phyloP scores from a whole-genome alignment of 208 protist species.

The Leishmania aethiopica region DNA sequence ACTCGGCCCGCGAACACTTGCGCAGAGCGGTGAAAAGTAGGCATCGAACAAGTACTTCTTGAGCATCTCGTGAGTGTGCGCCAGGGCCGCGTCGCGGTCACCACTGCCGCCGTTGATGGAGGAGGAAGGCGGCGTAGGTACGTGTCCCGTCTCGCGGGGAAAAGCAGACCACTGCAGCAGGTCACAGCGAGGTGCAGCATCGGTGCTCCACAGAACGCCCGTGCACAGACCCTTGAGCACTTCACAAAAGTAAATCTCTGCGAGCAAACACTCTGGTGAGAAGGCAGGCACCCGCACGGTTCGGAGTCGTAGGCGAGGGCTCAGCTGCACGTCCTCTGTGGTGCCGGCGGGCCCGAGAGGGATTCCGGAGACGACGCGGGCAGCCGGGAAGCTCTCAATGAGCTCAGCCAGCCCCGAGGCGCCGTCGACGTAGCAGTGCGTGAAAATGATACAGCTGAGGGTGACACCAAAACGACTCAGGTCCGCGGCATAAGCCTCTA shows the following conservation, averaged over 20 bases:
- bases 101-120: background rate
- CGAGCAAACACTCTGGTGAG: slow-evolving; percentile 68
- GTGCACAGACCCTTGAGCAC: slow-evolving; percentile 56
- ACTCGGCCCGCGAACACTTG: background rate
- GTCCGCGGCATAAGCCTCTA: slow-evolving; percentile 43
- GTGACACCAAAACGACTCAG: slow-evolving; percentile 35
- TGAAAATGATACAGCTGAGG: slow-evolving; percentile 53
- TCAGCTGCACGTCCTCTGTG: slow-evolving; percentile 7
- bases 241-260: slow-evolving; percentile 51
- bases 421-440: slow-evolving; percentile 77
- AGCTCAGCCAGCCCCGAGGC: slow-evolving; percentile 48
- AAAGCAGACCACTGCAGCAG: slow-evolving; percentile 20
- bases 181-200: slow-evolving; percentile 62
- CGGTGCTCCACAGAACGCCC: slow-evolving; percentile 59
- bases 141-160: slow-evolving; percentile 1
- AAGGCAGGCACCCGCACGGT: slow-evolving; percentile 60
- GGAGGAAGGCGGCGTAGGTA: background rate
- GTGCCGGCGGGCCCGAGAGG: slow-evolving; percentile 27
- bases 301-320: slow-evolving; percentile 29
- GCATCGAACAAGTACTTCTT: slow-evolving; percentile 40
- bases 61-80: slow-evolving; percentile 44
- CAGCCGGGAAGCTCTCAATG: slow-evolving; percentile 18
- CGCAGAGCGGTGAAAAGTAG: slow-evolving; percentile 37
- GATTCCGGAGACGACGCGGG: slow-evolving; percentile 34
- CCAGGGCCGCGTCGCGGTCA: slow-evolving; percentile 18